Percentiles rank a stretch among this genome's conserved stretches.
Evolutionary conservation across 2,329 filamentous ascomycete genomes (phyloP).

Genomic region (Aspergillus sclerotialis): DNA sequence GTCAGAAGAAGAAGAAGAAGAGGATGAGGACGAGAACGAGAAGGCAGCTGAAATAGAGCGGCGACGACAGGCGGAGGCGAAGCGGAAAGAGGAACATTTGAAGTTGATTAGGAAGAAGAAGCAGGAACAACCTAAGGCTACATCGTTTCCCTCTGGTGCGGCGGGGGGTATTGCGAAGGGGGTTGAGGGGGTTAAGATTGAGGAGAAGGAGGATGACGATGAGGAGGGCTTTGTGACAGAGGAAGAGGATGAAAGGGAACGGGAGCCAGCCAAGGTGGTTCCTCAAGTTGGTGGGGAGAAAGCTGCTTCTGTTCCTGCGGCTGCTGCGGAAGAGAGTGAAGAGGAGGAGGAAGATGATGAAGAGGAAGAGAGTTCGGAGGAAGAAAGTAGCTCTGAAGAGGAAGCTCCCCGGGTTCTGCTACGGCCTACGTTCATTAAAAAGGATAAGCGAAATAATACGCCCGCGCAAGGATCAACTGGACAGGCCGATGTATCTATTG

Average conservation of each 20-base stretch:
- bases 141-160: slow-evolving; percentile 28
- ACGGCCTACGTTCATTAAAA: slow-evolving; percentile 62
- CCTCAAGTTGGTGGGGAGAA: slow-evolving; percentile 8
- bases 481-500: slow-evolving; percentile 33
- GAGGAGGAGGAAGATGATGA: slow-evolving; percentile 29
- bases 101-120: slow-evolving; percentile 39
- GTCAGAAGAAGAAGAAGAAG: slow-evolving; percentile 46
- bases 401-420: slow-evolving; percentile 50
- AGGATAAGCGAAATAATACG: slow-evolving; percentile 48
- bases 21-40: slow-evolving; percentile 51
- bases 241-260: slow-evolving; percentile 24
- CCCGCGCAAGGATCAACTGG: slow-evolving; percentile 15
- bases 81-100: slow-evolving; percentile 39
- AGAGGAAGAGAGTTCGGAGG: slow-evolving; percentile 48
- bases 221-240: slow-evolving; percentile 59
- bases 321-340: slow-evolving; percentile 1
- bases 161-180: slow-evolving; percentile 25
- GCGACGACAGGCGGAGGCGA: slow-evolving; percentile 26
- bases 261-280: slow-evolving; percentile 7
- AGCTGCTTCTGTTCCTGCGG: slow-evolving; percentile 12
- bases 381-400: slow-evolving; percentile 52
- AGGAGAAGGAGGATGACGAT: slow-evolving; percentile 34
- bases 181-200: slow-evolving; percentile 27
- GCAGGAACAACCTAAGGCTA: slow-evolving; percentile 41
- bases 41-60: slow-evolving; percentile 50